A percentile compares a stretch with the other conserved stretches of the same genome.
phyloP scores from a whole-genome alignment of 768 basidiomycete species.

The Suillus spraguei region DNA sequence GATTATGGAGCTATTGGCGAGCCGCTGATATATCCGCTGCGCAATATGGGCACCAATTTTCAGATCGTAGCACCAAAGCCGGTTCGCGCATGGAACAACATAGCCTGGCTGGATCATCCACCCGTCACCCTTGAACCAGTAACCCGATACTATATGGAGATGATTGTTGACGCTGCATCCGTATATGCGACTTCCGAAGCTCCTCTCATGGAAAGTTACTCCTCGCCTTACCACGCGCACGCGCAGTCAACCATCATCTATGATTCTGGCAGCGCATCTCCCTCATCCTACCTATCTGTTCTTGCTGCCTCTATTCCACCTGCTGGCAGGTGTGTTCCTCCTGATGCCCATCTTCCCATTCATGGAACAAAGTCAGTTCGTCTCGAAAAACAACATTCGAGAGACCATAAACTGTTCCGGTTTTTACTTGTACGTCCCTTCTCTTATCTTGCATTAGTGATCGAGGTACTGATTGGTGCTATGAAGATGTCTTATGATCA shows the following conservation, averaged over 20 bases:
- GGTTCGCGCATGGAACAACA: slow-evolving; percentile 1
- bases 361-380: not conserved
- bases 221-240: not conserved
- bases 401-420: not conserved
- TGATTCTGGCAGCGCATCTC: not conserved
- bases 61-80: not conserved
- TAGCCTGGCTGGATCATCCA: not conserved
- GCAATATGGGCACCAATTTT: slow-evolving; percentile 2
- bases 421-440: not conserved
- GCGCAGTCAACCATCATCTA: not conserved
- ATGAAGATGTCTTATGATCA: slow-evolving; percentile 3
- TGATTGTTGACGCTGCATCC: not conserved
- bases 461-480: not conserved
- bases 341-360: not conserved
- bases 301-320: not conserved
- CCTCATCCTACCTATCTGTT: not conserved
- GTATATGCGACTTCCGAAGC: not conserved
- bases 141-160: not conserved
- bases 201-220: not conserved
- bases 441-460: not conserved
- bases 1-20: not conserved
- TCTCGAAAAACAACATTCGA: not conserved
- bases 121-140: slow-evolving; percentile 1
- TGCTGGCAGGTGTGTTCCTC: not conserved
- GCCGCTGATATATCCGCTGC: not conserved